Percentiles rank a stretch among this genome's conserved stretches.
Conservation (phyloP, 2,329 filamentous ascomycete species). For the Neophaeococcomyces mojaviensis region DNA sequence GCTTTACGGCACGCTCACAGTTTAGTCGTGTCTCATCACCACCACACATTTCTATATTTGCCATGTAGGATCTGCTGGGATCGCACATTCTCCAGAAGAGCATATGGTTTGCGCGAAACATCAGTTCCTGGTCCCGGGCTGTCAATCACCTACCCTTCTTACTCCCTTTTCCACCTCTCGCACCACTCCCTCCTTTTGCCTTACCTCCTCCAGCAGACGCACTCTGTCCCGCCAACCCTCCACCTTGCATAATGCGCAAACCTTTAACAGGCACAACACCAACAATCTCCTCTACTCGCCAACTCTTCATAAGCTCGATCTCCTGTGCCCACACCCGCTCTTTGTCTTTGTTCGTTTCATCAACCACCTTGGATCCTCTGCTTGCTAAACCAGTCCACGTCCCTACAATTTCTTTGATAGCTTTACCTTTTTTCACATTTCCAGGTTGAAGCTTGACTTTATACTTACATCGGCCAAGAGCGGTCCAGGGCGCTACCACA, state of each 20-base stretch:
- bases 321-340: conserved; percentile 45
- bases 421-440: conserved; percentile 84
- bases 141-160: conserved; percentile 33
- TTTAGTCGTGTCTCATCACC: too few species aligned
- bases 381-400: conserved; percentile 49
- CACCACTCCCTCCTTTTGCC: conserved; percentile 29
- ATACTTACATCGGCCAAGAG: conserved; percentile 69
- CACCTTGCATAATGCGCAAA: conserved; percentile 68
- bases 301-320: conserved; percentile 70
- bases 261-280: conserved; percentile 75
- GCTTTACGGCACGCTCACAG: too few species aligned
- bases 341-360: conserved; percentile 46
- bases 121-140: not conserved
- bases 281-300: conserved; percentile 75
- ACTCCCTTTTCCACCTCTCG: conserved; percentile 29
- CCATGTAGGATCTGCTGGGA: too few species aligned
- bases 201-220: conserved; percentile 32
- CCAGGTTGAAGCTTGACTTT: conserved; percentile 93
- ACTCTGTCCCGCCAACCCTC: conserved; percentile 41
- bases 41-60: too few species aligned
- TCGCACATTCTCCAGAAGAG: too few species aligned
- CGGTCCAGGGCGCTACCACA: conserved; percentile 57
- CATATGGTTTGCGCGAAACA: too few species aligned
- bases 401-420: conserved; percentile 80
- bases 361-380: conserved; percentile 40